phyloP scores from a whole-genome alignment of 2,329 filamentous ascomycete genomes.

The Microdochium bolleyi region DNA sequence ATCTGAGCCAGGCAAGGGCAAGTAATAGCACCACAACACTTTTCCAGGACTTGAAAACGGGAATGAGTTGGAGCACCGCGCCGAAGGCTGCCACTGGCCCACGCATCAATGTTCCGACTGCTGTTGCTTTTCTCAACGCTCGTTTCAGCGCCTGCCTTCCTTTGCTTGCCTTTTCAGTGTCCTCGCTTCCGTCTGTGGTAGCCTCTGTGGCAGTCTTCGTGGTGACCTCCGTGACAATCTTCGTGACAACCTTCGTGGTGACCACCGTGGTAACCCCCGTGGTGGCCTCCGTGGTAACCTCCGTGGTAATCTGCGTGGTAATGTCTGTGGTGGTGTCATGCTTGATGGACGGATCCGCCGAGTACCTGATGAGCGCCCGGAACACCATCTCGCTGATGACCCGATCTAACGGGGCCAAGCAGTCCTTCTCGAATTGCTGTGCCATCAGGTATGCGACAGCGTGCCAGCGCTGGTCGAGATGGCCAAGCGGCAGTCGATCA shows the following conservation, averaged over 20 bases:
- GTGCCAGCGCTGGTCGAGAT: neutral
- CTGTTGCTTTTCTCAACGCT: neutral
- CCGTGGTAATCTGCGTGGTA: neutral
- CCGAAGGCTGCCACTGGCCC: neutral
- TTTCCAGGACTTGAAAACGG: neutral
- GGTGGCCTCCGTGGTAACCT: neutral
- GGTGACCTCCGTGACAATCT: neutral
- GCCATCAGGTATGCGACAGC: neutral
- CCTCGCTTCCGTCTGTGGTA: neutral
- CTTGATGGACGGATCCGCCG: neutral
- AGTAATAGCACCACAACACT: neutral
- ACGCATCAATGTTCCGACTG: neutral
- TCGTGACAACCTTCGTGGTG: neutral
- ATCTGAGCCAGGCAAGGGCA: neutral
- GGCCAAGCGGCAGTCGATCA: neutral
- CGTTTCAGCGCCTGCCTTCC: neutral
- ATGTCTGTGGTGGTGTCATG: neutral
- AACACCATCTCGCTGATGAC: neutral
- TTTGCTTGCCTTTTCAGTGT: neutral
- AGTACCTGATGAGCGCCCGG: neutral
- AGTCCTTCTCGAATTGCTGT: neutral
- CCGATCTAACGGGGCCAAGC: neutral
- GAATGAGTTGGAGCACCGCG: neutral
- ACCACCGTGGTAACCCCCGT: neutral
- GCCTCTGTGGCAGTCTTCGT: neutral